phyloP scores from a whole-genome alignment of 1,139 yeast genomes.

The Candida buenavistaensis region DNA sequence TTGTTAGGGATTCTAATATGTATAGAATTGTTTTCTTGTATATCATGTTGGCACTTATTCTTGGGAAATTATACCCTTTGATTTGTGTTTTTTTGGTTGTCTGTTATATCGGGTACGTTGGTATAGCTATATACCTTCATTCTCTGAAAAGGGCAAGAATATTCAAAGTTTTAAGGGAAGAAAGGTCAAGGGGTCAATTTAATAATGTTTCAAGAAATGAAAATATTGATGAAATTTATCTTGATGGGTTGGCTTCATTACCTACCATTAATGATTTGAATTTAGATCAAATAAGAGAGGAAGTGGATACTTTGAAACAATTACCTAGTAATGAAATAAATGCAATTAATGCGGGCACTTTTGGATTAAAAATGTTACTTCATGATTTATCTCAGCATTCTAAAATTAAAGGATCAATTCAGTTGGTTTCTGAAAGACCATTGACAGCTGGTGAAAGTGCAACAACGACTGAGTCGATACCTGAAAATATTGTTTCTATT shows the following conservation, averaged over 20 bases:
- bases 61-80: constrained; percentile 43
- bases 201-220: constrained; percentile 12
- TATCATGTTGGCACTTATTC: constrained; percentile 40
- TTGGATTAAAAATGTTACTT: constrained; percentile 35
- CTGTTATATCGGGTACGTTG: constrained; percentile 56
- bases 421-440: constrained; percentile 17
- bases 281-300: constrained; percentile 22
- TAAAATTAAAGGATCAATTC: constrained; percentile 13
- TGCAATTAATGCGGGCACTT: constrained; percentile 25
- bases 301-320: constrained; percentile 18
- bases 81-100: constrained; percentile 51
- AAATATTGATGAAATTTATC: constrained; percentile 22
- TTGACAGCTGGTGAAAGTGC: constrained; percentile 15
- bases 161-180: constrained; percentile 21
- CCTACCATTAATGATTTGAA: constrained; percentile 35
- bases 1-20: constrained; percentile 57
- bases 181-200: constrained; percentile 31
- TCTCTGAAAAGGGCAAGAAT: constrained; percentile 23
- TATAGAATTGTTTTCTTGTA: constrained; percentile 48
- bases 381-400: constrained; percentile 34
- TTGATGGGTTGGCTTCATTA: constrained; percentile 25
- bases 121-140: constrained; percentile 36
- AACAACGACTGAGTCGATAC: neutral
- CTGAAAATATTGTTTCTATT: neutral
- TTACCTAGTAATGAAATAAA: constrained; percentile 12